phyloP scores from a whole-genome alignment of 73 alveolate species.

The Durusdinium trenchii region DNA sequence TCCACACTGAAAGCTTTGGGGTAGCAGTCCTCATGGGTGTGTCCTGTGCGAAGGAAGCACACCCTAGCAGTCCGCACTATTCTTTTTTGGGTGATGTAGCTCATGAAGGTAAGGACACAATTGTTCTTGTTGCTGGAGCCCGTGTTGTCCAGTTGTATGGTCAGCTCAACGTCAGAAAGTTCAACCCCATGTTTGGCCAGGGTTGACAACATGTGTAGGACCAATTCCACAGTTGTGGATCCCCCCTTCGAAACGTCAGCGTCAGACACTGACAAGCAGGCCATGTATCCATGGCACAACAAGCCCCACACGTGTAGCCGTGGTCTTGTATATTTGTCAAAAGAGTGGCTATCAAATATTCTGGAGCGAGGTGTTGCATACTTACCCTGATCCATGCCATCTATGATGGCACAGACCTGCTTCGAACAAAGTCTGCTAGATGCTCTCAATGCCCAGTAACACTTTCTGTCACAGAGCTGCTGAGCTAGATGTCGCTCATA shows the following conservation, averaged over 20 bases:
- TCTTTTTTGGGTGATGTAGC: not conserved
- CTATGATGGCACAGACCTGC: not conserved
- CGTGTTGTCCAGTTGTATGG: conserved; percentile 11
- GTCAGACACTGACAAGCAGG: not conserved
- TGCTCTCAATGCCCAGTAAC: not conserved
- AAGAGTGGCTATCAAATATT: not conserved
- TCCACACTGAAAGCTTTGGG: not conserved
- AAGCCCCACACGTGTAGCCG: not conserved
- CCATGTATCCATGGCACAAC: not conserved
- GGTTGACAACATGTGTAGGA: not conserved
- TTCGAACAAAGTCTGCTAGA: not conserved
- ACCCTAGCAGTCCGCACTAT: not conserved
- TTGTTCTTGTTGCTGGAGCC: conserved; percentile 31
- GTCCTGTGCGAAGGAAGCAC: not conserved
- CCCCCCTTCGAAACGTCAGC: not conserved
- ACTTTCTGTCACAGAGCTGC: not conserved
- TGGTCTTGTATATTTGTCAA: not conserved
- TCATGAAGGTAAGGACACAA: not conserved
- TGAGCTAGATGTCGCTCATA: not conserved
- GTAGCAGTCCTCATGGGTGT: not conserved
- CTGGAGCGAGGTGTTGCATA: not conserved
- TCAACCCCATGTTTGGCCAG: not conserved
- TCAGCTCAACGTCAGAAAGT: not conserved
- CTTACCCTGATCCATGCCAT: conserved; percentile 41
- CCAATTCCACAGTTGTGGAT: not conserved